Evolutionary conservation across 129 eudicot species (phyloP).

Genomic region (Ambrosia artemisiifolia): DNA sequence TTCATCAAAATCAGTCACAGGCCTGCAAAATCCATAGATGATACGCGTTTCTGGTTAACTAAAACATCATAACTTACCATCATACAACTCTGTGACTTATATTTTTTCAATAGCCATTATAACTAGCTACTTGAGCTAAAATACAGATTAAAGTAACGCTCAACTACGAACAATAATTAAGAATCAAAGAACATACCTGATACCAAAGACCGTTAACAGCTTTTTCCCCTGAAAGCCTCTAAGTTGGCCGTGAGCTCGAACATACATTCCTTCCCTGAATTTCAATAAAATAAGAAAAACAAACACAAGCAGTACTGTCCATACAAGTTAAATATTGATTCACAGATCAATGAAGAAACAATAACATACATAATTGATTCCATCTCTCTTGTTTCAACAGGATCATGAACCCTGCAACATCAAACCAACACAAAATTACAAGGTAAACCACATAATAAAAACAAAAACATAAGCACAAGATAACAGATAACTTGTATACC

Average conservation of each 20-base stretch:
- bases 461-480: not conserved
- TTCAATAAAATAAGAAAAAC: not conserved
- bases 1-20: conserved; percentile 67
- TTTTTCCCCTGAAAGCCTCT: conserved; percentile 80
- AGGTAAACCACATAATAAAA: not conserved
- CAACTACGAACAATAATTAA: not conserved
- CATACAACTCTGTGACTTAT: not conserved
- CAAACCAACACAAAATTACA: conserved; percentile 16
- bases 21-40: conserved; percentile 39
- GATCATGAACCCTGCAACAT: conserved; percentile 61
- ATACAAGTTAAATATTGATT: not conserved
- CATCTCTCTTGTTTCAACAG: conserved; percentile 69
- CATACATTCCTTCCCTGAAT: conserved; percentile 71
- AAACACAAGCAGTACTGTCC: not conserved
- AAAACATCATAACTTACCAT: not conserved
- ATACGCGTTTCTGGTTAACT: too few species aligned
- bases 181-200: conserved; percentile 50
- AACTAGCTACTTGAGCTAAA: not conserved
- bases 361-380: conserved; percentile 42
- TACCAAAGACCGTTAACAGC: conserved; percentile 58
- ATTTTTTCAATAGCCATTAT: not conserved
- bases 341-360: not conserved
- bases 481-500: conserved; percentile 34
- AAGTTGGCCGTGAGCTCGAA: conserved; percentile 79
- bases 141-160: not conserved